phyloP scores from a whole-genome alignment of 257 asterid genomes.

The Haberlea rhodopensis region DNA sequence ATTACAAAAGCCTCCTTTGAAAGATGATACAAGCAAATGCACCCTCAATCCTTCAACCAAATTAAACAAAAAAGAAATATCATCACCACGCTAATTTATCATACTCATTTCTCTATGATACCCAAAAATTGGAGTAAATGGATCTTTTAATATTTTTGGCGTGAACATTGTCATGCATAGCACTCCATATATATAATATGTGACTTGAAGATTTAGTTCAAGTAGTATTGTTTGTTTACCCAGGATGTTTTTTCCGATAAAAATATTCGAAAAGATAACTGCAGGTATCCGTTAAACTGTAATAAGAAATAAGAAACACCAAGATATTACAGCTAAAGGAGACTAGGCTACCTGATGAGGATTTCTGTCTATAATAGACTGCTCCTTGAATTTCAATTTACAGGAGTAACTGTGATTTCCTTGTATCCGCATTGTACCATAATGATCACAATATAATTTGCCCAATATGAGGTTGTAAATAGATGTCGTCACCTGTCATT shows the following conservation, averaged over 20 bases:
- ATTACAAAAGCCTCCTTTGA: too few relatives aligned
- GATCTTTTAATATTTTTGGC: background rate
- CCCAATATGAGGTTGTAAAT: constrained; percentile 98
- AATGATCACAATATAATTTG: constrained; percentile 88
- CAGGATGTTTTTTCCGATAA: too few relatives aligned
- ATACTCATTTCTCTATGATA: background rate
- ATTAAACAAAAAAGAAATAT: too few relatives aligned
- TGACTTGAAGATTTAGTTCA: too few relatives aligned
- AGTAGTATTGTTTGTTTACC: background rate
- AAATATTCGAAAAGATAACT: too few relatives aligned
- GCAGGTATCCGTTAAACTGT: too few relatives aligned
- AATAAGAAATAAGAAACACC: too few relatives aligned
- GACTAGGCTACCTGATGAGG: constrained; percentile 82
- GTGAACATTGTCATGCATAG: too few relatives aligned
- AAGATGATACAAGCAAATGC: too few relatives aligned
- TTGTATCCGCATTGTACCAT: constrained; percentile 91
- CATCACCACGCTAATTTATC: background rate
- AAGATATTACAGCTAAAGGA: constrained; percentile 19
- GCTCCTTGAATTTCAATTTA: constrained; percentile 95
- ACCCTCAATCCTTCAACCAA: too few relatives aligned
- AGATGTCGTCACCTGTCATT: constrained; percentile 83
- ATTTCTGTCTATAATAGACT: constrained; percentile 88
- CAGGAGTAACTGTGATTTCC: constrained; percentile 76
- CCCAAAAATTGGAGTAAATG: background rate
- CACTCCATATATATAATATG: too few relatives aligned